Conservation (phyloP, 345 rosid genomes). For the Citrus cavaleriei region DNA sequence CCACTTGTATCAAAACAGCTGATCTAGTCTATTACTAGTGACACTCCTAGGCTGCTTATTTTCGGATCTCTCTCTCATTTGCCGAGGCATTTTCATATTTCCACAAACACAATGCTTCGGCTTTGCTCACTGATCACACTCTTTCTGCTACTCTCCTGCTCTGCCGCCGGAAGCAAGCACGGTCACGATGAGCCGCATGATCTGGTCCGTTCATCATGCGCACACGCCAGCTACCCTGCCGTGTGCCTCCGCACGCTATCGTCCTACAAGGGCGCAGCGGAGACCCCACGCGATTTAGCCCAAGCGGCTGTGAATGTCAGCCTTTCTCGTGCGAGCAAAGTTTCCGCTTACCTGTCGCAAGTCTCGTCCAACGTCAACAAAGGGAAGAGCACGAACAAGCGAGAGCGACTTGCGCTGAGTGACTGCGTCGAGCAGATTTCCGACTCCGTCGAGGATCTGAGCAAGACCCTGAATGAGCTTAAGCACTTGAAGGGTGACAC, state of each 20-base stretch:
- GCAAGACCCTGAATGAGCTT: slow-evolving; percentile 47
- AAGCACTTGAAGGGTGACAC: slow-evolving; percentile 54
- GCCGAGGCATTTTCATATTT: background rate
- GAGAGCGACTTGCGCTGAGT: slow-evolving; percentile 45
- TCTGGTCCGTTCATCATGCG: slow-evolving; percentile 61
- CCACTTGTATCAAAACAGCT: background rate
- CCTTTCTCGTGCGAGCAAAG: slow-evolving; percentile 41
- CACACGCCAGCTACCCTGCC: slow-evolving; percentile 70
- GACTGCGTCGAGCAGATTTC: slow-evolving; percentile 81
- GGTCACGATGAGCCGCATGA: slow-evolving; percentile 17
- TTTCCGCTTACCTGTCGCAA: slow-evolving; percentile 30
- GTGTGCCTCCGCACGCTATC: slow-evolving; percentile 71
- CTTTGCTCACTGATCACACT: background rate
- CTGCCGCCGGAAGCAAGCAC: slow-evolving; percentile 9
- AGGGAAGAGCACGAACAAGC: slow-evolving; percentile 20
- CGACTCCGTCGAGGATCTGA: slow-evolving; percentile 63
- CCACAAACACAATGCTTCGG: background rate
- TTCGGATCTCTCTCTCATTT: background rate
- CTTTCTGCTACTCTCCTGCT: slow-evolving; percentile 17
- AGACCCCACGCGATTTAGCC: slow-evolving; percentile 62
- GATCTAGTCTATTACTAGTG: background rate
- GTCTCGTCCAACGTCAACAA: slow-evolving; percentile 4
- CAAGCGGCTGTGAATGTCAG: slow-evolving; percentile 68
- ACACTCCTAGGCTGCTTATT: background rate
- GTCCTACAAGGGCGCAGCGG: slow-evolving; percentile 58